phyloP scores from a whole-genome alignment of 2,329 filamentous ascomycete species.

The Alternaria ventricosa region DNA sequence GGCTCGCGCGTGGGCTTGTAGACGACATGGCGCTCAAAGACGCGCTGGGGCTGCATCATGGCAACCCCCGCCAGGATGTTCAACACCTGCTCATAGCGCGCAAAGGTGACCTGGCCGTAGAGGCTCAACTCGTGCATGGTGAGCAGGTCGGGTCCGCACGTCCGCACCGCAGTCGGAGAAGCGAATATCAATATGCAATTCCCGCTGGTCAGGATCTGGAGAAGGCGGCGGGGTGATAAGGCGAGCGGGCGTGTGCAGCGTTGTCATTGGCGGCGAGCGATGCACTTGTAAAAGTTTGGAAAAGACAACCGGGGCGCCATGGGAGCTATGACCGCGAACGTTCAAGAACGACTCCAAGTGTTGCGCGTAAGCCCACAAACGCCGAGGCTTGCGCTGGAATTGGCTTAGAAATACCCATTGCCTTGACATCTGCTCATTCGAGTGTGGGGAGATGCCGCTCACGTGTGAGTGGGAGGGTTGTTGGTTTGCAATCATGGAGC shows the following conservation, averaged over 20 bases:
- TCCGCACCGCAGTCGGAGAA: conserved; percentile 19
- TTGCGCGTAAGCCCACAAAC: conserved; percentile 24
- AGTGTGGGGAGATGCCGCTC: conserved; percentile 25
- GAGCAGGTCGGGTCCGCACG: conserved; percentile 20
- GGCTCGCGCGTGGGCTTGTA: conserved; percentile 63
- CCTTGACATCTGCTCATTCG: conserved; percentile 25
- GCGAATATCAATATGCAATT: conserved; percentile 35
- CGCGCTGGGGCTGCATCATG: conserved; percentile 64
- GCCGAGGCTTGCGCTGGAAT: conserved; percentile 11
- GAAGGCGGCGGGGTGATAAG: conserved; percentile 40
- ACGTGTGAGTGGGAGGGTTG: conserved; percentile 10
- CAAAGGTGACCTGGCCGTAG: conserved; percentile 63
- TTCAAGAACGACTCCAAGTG: conserved; percentile 20
- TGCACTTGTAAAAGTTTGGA: conserved; percentile 20
- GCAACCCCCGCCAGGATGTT: conserved; percentile 67
- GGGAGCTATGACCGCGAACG: conserved; percentile 29
- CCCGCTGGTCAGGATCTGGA: conserved; percentile 27
- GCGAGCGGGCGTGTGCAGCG: conserved; percentile 13
- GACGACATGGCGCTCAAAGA: conserved; percentile 63
- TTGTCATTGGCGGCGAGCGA: conserved; percentile 31
- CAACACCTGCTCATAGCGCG: conserved; percentile 66
- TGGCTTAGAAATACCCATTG: conserved; percentile 20
- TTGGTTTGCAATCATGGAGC: conserved; percentile 6
- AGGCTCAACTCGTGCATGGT: conserved; percentile 69
- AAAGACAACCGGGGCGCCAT: conserved; percentile 17